Evolutionary conservation across 306 rosid genomes (phyloP).

Genomic region (Ceratonia siliqua): DNA sequence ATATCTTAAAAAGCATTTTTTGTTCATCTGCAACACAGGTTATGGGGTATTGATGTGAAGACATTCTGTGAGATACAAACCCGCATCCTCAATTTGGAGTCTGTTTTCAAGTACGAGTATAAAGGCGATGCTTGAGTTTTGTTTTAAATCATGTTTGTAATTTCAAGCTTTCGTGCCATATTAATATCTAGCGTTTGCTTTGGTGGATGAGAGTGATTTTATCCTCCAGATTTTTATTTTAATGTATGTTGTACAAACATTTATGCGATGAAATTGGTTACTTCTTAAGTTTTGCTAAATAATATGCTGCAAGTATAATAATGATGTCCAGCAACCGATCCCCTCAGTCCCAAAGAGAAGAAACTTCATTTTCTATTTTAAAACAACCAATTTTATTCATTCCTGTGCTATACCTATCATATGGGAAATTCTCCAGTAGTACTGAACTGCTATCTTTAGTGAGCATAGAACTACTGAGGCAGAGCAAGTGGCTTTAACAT

Average conservation of each 20-base stretch:
- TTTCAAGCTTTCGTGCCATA: slow-evolving; percentile 4
- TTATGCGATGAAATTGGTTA: background rate
- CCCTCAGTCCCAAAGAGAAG: background rate
- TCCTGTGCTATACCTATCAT: background rate
- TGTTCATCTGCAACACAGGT: slow-evolving; percentile 53
- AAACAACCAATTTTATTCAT: background rate
- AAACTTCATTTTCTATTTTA: background rate
- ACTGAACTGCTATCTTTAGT: background rate
- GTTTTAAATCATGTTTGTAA: background rate
- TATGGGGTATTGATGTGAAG: slow-evolving; percentile 88
- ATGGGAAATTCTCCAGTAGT: background rate
- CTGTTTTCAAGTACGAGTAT: background rate
- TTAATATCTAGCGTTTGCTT: slow-evolving; percentile 4
- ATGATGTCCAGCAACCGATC: background rate
- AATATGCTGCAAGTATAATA: background rate
- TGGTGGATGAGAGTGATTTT: background rate
- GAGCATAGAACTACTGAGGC: background rate
- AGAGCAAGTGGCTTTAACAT: too few relatives aligned
- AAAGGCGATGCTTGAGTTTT: background rate
- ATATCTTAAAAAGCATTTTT: background rate
- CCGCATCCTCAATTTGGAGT: slow-evolving; percentile 46
- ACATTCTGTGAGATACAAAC: slow-evolving; percentile 63
- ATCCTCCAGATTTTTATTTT: background rate
- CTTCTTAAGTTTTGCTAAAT: slow-evolving; percentile 19
- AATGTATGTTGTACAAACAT: background rate